Evolutionary conservation across 2,329 filamentous ascomycete genomes (phyloP).

Genomic region (Rhynchosporium secalis): DNA sequence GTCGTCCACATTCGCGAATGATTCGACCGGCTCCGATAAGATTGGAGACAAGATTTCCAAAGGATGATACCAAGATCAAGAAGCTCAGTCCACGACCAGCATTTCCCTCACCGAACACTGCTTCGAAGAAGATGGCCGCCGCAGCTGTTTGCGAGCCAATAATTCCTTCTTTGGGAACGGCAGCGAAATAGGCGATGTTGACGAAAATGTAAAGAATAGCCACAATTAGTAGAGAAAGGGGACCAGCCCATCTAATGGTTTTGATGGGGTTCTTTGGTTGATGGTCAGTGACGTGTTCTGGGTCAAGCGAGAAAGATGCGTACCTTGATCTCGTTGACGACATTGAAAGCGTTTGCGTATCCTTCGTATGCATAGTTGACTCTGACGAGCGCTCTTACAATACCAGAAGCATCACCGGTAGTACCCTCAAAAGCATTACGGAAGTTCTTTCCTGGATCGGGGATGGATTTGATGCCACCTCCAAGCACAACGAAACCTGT

Average conservation of each 20-base stretch:
- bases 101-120: constrained; percentile 50
- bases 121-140: constrained; percentile 47
- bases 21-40: constrained; percentile 56
- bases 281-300: not conserved
- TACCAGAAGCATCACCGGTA: constrained; percentile 45
- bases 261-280: constrained; percentile 52
- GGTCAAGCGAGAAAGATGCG: not conserved
- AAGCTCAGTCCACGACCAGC: constrained; percentile 48
- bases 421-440: constrained; percentile 53
- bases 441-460: constrained; percentile 56
- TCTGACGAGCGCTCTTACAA: constrained; percentile 57
- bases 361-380: constrained; percentile 60
- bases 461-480: constrained; percentile 49
- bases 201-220: constrained; percentile 56
- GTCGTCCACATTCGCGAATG: constrained; percentile 57
- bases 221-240: constrained; percentile 51
- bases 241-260: constrained; percentile 52
- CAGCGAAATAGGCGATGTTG: constrained; percentile 61
- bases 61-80: constrained; percentile 49
- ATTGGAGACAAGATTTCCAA: constrained; percentile 50
- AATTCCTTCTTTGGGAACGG: constrained; percentile 55
- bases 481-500: constrained; percentile 64
- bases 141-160: constrained; percentile 49
- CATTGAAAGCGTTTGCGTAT: constrained; percentile 60
- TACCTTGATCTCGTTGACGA: constrained; percentile 58